phyloP scores from a whole-genome alignment of 129 eudicot species.

The Pittosporum tobira region DNA sequence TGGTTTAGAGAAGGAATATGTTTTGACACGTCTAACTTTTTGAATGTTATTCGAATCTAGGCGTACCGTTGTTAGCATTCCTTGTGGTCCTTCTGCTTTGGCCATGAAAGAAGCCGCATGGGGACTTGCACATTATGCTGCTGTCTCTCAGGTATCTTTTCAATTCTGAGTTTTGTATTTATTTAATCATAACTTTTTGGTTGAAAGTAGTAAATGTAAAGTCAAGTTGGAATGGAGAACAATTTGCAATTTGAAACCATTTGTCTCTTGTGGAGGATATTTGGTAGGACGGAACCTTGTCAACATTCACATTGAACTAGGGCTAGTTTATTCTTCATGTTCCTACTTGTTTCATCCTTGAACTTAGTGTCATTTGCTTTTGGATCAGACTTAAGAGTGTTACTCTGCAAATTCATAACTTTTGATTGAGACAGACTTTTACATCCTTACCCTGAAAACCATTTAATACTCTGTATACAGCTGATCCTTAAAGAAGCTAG shows the following conservation, averaged over 20 bases:
- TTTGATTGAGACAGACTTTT: neutral
- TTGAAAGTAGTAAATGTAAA: neutral
- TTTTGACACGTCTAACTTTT: neutral
- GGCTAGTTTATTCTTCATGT: neutral
- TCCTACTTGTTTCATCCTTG: neutral
- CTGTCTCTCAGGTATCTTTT: slow-evolving; percentile 41
- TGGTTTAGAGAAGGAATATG: neutral
- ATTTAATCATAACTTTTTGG: neutral
- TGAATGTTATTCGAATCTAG: slow-evolving; percentile 8
- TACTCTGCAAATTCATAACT: neutral
- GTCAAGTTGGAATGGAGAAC: neutral
- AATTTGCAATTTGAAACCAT: neutral
- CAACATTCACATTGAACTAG: neutral
- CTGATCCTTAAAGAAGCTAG: no score
- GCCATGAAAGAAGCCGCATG: slow-evolving; percentile 57
- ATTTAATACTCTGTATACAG: no score
- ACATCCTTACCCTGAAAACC: no score
- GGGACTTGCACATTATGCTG: slow-evolving; percentile 69
- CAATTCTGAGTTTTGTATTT: neutral
- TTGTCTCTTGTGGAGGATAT: neutral
- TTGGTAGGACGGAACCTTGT: neutral
- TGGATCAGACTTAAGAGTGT: no score
- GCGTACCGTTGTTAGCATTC: slow-evolving; percentile 53
- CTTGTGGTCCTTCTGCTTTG: slow-evolving; percentile 57
- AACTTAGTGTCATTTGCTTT: neutral